Conservation (phyloP, 331 rosid genomes). For the Telfairia occidentalis region DNA sequence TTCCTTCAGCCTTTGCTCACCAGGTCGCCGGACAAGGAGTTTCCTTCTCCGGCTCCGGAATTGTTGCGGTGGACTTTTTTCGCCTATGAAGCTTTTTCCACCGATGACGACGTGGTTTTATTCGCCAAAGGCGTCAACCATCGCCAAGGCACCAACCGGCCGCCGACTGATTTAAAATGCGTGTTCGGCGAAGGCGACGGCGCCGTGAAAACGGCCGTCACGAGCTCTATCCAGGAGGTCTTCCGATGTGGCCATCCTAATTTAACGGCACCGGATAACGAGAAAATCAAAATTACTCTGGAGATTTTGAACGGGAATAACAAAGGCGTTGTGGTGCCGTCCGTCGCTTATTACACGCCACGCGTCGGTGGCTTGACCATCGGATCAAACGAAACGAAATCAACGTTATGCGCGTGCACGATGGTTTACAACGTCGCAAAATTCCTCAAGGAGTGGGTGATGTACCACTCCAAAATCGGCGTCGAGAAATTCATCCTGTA, state of each 20-base stretch:
- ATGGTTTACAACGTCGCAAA: slow-evolving; percentile 70
- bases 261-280: not conserved
- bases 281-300: slow-evolving; percentile 29
- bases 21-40: not conserved
- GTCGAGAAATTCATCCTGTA: slow-evolving; percentile 47
- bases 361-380: slow-evolving; percentile 3
- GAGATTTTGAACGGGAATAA: slow-evolving; percentile 21
- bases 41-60: slow-evolving; percentile 5
- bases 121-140: slow-evolving; percentile 57
- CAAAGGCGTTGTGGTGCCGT: slow-evolving; percentile 26
- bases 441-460: slow-evolving; percentile 57
- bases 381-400: not conserved
- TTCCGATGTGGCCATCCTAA: slow-evolving; percentile 65
- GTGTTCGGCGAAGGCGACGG: slow-evolving; percentile 26
- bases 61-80: slow-evolving; percentile 39
- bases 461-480: slow-evolving; percentile 45
- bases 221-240: slow-evolving; percentile 54
- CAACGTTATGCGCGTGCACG: slow-evolving; percentile 51
- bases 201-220: slow-evolving; percentile 34
- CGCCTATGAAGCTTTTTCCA: slow-evolving; percentile 46
- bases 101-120: slow-evolving; percentile 45
- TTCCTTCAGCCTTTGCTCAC: slow-evolving; percentile 32
- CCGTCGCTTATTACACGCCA: slow-evolving; percentile 39
- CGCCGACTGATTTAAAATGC: slow-evolving; percentile 38
- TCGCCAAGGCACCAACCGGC: slow-evolving; percentile 31